Percentiles rank a stretch among this genome's conserved stretches.
phyloP scores from a whole-genome alignment of 345 rosid genomes.

The Citrus maxima region DNA sequence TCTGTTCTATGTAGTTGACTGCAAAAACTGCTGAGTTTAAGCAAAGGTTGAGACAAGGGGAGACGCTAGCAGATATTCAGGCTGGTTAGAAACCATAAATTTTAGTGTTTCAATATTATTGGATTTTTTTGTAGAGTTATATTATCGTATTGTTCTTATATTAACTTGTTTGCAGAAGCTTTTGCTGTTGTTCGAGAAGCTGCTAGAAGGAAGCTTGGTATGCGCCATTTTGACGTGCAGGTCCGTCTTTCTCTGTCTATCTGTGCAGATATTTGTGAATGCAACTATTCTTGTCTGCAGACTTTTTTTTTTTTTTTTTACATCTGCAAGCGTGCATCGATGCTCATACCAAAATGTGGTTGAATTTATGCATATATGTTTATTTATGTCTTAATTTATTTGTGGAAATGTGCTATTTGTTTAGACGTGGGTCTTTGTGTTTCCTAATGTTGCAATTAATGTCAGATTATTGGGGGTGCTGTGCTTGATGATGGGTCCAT shows the following conservation, averaged over 20 bases:
- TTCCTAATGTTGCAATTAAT: conserved; percentile 17
- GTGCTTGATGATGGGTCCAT: conserved; percentile 97
- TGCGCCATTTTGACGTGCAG: conserved; percentile 99
- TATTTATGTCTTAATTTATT: background rate
- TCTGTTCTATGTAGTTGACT: conserved; percentile 46
- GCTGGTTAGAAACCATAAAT: conserved; percentile 51
- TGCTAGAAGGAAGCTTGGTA: conserved; percentile 91
- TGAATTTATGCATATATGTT: background rate
- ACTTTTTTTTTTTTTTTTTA: background rate
- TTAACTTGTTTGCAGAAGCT: conserved; percentile 50
- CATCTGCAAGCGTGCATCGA: background rate
- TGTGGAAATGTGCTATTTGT: background rate
- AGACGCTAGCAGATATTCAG: conserved; percentile 78
- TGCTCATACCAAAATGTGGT: background rate
- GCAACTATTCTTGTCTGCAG: background rate
- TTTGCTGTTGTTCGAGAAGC: conserved; percentile 97
- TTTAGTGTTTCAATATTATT: background rate
- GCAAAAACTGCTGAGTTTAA: conserved; percentile 76
- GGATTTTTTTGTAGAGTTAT: background rate
- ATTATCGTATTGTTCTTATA: background rate
- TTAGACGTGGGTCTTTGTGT: conserved; percentile 15
- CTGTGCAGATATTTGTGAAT: background rate
- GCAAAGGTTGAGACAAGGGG: conserved; percentile 56
- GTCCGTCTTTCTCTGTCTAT: conserved; percentile 28
- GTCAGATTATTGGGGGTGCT: conserved; percentile 91